phyloP scores from a whole-genome alignment of 1,284 basidiomycete species.

The Pseudozyma tsukubaensis region DNA sequence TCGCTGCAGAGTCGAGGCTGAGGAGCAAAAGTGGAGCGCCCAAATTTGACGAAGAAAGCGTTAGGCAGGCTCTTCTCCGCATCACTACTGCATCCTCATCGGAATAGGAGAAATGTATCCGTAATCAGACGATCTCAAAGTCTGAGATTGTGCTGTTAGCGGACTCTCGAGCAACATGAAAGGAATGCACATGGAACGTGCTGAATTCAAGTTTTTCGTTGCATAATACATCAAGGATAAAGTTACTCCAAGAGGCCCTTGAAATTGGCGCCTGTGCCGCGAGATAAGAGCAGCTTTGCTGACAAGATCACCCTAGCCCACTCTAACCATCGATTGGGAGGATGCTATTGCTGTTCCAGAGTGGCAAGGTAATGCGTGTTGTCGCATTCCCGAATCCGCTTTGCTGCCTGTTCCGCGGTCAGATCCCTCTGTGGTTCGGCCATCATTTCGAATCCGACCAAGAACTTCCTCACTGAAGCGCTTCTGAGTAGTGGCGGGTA shows the following conservation, averaged over 20 bases:
- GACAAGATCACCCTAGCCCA: too few species aligned
- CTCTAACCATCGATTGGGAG: too few species aligned
- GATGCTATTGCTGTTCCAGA: slow-evolving; percentile 19
- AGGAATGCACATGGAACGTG: too few species aligned
- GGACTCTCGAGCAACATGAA: too few species aligned
- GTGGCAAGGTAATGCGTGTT: slow-evolving; percentile 52
- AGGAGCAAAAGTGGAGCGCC: slow-evolving; percentile 22
- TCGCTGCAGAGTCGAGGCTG: slow-evolving; percentile 8
- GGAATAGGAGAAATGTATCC: too few species aligned
- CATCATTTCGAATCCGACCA: slow-evolving; percentile 93
- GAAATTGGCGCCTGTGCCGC: too few species aligned
- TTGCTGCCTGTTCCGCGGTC: slow-evolving; percentile 88
- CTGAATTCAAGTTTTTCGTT: too few species aligned
- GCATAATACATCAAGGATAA: too few species aligned
- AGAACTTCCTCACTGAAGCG: slow-evolving; percentile 86
- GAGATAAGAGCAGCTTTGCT: too few species aligned
- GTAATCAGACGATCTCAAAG: neutral
- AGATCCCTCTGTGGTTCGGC: slow-evolving; percentile 90
- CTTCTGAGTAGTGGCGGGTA: slow-evolving; percentile 86
- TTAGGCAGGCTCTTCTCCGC: slow-evolving; percentile 14
- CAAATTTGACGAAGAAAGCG: slow-evolving; percentile 42
- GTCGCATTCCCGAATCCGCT: slow-evolving; percentile 72
- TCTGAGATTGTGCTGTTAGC: too few species aligned
- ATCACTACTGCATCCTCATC: slow-evolving; percentile 8
- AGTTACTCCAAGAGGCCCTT: too few species aligned